Evolutionary conservation across 2,329 filamentous ascomycete species (phyloP), one percentile per base, ranked within the genome.

Genomic region (Trichophyton verrucosum): DNA sequence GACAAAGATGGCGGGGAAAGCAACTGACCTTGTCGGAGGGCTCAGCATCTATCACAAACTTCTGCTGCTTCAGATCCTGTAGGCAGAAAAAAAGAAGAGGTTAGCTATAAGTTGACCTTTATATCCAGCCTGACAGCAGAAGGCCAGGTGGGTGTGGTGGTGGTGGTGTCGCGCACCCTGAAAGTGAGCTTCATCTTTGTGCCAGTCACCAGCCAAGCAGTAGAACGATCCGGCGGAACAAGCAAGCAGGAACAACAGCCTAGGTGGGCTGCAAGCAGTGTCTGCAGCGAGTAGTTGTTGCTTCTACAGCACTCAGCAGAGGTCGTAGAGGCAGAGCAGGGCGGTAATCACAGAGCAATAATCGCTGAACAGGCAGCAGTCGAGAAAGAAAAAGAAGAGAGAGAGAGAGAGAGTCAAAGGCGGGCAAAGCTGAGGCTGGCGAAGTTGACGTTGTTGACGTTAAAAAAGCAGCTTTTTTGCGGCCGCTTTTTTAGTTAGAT

Each of bases 1-100:
- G 20, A 22, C n/a, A 20, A 20, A 40, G 30, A 55, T 51, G 40
- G 47, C 15, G 47, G 30, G 33, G n/a, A 49, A 15, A 47, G 33
- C 33, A 36, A 44, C 87, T 70, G 86, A 96, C 91, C 75, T 89
- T 88, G 74, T 96, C 91, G 66, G 88, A 86, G 65, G 91, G 89
- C 76, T 97, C 91, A 72, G 91, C 89, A 68, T 97, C 92, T 80
- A 99, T 88, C 71, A 86, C 86, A 78, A 99, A 99, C 81, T 96
- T 96, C 76, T 96, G 89, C 77, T 97, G 94, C 82, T 96, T 97
- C 72, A 99, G 83, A 80, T 99, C 94, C 91, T 96, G 27, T 20
- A 64, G 59, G 57, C 42, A 46, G 64, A 68, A 47, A 65, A 65
- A 55, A 20, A 2, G 51, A 65, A 65, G 55, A 51, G 24, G 59